Conservation (phyloP, 75 land plant genomes). For the Selaginella moellendorffii region DNA sequence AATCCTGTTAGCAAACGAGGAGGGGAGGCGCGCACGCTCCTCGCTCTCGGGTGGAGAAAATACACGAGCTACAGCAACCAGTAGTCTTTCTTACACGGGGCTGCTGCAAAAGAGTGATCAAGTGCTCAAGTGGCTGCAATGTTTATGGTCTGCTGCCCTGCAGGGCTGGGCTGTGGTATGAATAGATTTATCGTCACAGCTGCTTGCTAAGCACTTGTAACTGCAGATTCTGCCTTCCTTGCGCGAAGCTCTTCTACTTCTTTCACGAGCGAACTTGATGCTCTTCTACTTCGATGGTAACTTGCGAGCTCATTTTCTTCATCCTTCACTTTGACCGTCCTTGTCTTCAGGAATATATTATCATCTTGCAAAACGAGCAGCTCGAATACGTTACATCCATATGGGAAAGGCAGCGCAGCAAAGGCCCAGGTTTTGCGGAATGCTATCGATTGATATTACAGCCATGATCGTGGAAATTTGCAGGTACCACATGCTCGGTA, state of each 20-base stretch:
- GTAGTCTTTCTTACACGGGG: background rate
- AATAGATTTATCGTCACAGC: background rate
- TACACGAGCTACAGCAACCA: too few relatives aligned
- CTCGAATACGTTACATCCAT: constrained; percentile 82
- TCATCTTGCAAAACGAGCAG: constrained; percentile 81
- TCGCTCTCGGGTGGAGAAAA: too few relatives aligned
- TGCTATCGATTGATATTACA: too few relatives aligned
- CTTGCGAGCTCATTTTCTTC: background rate
- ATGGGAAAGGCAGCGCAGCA: constrained; percentile 63
- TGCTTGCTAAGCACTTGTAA: background rate
- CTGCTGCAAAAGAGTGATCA: constrained; percentile 3
- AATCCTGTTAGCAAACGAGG: constrained; percentile 36
- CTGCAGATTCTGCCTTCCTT: constrained; percentile 65
- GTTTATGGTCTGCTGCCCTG: constrained; percentile 5
- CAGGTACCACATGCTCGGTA: constrained; percentile 93
- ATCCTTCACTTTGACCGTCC: background rate
- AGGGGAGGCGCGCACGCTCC: constrained; percentile 30
- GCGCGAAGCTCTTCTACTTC: constrained; percentile 49
- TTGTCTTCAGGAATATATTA: constrained; percentile 67
- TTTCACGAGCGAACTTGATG: constrained; percentile 82
- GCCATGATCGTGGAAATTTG: background rate
- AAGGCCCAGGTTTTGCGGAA: constrained; percentile 20
- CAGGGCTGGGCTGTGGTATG: background rate
- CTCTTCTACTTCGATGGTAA: constrained; percentile 97
- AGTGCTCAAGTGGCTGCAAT: background rate